Evolutionary conservation across 768 basidiomycete species (phyloP), one percentile per base, ranked within the genome.

Genomic region (Candolleomyces efflorescens): DNA sequence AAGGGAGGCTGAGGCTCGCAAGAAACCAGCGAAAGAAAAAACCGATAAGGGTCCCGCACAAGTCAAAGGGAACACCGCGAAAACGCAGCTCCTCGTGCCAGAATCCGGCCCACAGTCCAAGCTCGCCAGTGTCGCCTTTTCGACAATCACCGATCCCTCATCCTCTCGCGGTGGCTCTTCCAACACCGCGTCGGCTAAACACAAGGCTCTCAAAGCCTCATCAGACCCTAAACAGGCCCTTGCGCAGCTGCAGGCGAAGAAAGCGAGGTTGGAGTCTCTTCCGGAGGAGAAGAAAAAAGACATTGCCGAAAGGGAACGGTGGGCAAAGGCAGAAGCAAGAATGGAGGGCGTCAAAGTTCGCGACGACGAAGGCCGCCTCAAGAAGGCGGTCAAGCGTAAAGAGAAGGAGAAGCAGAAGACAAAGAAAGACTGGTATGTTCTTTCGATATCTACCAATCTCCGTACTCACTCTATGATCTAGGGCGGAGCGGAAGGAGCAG

Each of bases 311-410:
- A 81, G 82, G 55, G 89, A 94, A 58, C 84, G 87, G 66, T 98
- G 94, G 92, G 84, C 84, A 50, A 96, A 95, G 73, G 94, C 95
- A 0, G 85, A 87, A 67, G 86, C 92, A 27, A 80, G 92, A 50
- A 76, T 97, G 58, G 92, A 91, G 55, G 97, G 97, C 2, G 87
- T 87, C 49, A 99, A 98, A 72, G 86, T 99, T 27, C 83, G 82
- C 50, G 97, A 98, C 64, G 91, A 95, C 63, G 92, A 93, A 68
- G 68, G 63, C 0, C 76, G 87, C 46, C 70, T 99, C 65, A 98
- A 96, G 77, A 98, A 97, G 76, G 94, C 94, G 43, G 85, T 83
- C 7, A 98, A 97, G 78, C 78, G 91, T 69, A 87, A 91, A 62
- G 96, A 97, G 72, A 95, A 96, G 71, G 86, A 86, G 64, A 98